These are phyloP conservation scores for Penicillium tannophilum DNA, from an alignment of 495 filamentous ascomycete genomes.

Conservation along the genomic window DNA sequence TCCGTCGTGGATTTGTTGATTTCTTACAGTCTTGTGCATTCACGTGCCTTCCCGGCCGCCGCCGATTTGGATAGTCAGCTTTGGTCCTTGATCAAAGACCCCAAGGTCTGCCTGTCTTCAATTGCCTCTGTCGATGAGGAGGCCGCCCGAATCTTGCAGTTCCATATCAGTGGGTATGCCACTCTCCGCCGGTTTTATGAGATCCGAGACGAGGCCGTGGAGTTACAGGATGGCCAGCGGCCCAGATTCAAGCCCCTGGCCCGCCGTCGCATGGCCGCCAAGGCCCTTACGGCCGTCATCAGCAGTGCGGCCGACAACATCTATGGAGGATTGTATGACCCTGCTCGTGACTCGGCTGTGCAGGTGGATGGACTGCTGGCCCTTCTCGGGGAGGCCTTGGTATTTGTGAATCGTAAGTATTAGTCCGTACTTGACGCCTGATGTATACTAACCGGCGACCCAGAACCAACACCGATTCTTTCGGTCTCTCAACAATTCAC, in stretches of 20 bases:
- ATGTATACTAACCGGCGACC: slow-evolving; percentile 16
- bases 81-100: slow-evolving; percentile 62
- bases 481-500: slow-evolving; percentile 67
- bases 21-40: slow-evolving; percentile 81
- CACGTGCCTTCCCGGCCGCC: slow-evolving; percentile 70
- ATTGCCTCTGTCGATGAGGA: slow-evolving; percentile 69
- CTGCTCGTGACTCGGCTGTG: slow-evolving; percentile 73
- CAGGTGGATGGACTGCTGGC: slow-evolving; percentile 83
- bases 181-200: slow-evolving; percentile 86
- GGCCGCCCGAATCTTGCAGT: slow-evolving; percentile 77
- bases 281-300: slow-evolving; percentile 75
- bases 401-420: slow-evolving; percentile 66
- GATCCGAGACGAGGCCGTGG: slow-evolving; percentile 67
- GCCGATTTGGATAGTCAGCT: slow-evolving; percentile 70
- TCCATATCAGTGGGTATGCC: slow-evolving; percentile 86
- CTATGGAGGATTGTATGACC: slow-evolving; percentile 82
- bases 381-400: slow-evolving; percentile 78
- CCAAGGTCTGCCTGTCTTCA: slow-evolving; percentile 63
- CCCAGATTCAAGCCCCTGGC: slow-evolving; percentile 49
- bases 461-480: slow-evolving; percentile 42
- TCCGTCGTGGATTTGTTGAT: slow-evolving; percentile 83
- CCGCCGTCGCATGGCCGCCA: slow-evolving; percentile 66
- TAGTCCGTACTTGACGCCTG: background rate
- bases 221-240: slow-evolving; percentile 39
- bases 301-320: slow-evolving; percentile 84